phyloP scores from a whole-genome alignment of 768 basidiomycete genomes.

The Pilatotrama ljubarskyi region DNA sequence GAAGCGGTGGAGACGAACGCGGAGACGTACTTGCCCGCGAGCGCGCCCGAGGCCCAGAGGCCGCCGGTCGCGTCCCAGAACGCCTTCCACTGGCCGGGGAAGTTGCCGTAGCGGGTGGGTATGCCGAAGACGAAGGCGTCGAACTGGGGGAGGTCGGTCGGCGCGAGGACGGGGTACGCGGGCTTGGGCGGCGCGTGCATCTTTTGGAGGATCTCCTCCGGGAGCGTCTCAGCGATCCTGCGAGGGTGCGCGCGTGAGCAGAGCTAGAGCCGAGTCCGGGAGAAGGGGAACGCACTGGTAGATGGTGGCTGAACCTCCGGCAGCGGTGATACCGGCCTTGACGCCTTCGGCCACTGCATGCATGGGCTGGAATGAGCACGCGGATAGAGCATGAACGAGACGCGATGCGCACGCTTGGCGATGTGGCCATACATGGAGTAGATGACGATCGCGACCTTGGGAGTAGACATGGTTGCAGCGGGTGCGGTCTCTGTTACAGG shows the following conservation, averaged over 20 bases:
- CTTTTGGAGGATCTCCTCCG: slow-evolving; percentile 60
- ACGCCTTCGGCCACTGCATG: slow-evolving; percentile 59
- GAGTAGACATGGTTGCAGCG: slow-evolving; percentile 29
- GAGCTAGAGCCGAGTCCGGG: not conserved
- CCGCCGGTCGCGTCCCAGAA: slow-evolving; percentile 81
- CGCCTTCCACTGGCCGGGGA: slow-evolving; percentile 79
- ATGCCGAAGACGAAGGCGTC: slow-evolving; percentile 82
- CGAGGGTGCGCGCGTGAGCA: not conserved
- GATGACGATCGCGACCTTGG: slow-evolving; percentile 70
- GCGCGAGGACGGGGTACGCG: slow-evolving; percentile 67
- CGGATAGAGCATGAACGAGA: not conserved
- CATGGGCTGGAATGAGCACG: slow-evolving; percentile 5
- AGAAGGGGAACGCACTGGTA: slow-evolving; percentile 39
- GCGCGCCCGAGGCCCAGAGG: slow-evolving; percentile 59
- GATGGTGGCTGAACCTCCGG: slow-evolving; percentile 48
- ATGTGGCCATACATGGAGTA: slow-evolving; percentile 80
- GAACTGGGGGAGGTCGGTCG: slow-evolving; percentile 54
- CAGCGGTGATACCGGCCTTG: slow-evolving; percentile 42
- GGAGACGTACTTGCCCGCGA: slow-evolving; percentile 76
- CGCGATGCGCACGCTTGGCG: slow-evolving; percentile 50
- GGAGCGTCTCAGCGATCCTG: slow-evolving; percentile 80
- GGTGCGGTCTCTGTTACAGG: slow-evolving; percentile 10
- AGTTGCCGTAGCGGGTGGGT: slow-evolving; percentile 80
- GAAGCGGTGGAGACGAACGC: slow-evolving; percentile 72
- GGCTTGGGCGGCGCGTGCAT: slow-evolving; percentile 76